A percentile compares a stretch with the other conserved stretches of the same genome.
Evolutionary conservation across 2,329 filamentous ascomycete genomes (phyloP).

Genomic region (Colletotrichum sojae): DNA sequence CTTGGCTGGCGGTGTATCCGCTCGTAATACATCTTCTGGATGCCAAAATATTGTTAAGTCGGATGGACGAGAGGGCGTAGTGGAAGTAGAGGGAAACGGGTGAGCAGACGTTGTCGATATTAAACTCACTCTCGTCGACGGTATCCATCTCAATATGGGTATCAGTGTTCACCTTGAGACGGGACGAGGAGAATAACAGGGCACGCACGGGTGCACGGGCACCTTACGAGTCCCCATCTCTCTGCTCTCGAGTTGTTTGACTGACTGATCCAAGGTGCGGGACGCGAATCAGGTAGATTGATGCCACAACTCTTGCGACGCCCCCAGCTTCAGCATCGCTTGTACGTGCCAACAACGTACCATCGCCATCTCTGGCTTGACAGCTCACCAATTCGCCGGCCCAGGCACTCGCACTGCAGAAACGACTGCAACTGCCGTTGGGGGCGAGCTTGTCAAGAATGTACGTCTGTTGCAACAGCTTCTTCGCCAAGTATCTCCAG

Average conservation of each 20-base stretch:
- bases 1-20: conserved; percentile 33
- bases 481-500: neutral
- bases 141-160: conserved; percentile 31
- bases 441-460: neutral
- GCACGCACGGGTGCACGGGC: conserved; percentile 31
- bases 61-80: neutral
- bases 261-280: conserved; percentile 1
- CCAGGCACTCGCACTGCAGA: neutral
- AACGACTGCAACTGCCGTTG: neutral
- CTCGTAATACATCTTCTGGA: neutral
- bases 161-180: conserved; percentile 12
- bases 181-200: conserved; percentile 21
- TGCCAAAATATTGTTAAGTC: neutral
- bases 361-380: neutral
- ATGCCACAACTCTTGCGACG: conserved; percentile 15
- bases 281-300: conserved; percentile 15
- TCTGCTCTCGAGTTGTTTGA: neutral
- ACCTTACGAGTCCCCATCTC: conserved; percentile 7
- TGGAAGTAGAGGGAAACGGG: neutral
- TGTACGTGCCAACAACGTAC: neutral
- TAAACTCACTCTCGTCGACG: conserved; percentile 22
- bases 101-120: conserved; percentile 25
- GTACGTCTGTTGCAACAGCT: neutral
- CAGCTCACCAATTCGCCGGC: neutral
- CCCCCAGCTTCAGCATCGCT: neutral